These are phyloP conservation scores for Starmerella sirachaensis DNA, from an alignment of 805 yeast species.

Conservation along the genomic window DNA sequence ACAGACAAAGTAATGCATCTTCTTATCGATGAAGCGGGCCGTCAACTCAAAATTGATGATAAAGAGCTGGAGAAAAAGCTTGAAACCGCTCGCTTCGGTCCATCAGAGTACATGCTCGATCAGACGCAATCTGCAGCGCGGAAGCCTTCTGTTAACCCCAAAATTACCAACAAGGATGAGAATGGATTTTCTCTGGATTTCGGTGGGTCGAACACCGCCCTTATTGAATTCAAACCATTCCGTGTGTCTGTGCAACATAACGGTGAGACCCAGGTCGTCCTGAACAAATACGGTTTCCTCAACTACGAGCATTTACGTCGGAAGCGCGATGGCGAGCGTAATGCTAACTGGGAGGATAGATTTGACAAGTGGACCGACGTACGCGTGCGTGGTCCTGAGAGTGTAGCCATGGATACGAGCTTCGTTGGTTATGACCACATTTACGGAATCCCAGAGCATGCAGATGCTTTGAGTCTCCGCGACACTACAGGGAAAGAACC, in stretches of 20 bases:
- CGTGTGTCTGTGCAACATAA: constrained; percentile 38
- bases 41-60: constrained; percentile 21
- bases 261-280: constrained; percentile 37
- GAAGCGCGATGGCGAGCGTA: constrained; percentile 34
- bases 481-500: constrained; percentile 61
- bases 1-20: constrained; percentile 54
- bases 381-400: constrained; percentile 63
- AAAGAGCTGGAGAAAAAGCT: constrained; percentile 3
- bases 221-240: constrained; percentile 39
- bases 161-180: neutral
- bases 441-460: constrained; percentile 96
- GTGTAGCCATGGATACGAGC: constrained; percentile 66
- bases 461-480: constrained; percentile 61
- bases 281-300: constrained; percentile 60
- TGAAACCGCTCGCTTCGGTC: constrained; percentile 18
- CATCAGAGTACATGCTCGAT: constrained; percentile 16
- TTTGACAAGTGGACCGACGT: constrained; percentile 60
- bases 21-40: constrained; percentile 49
- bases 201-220: constrained; percentile 29
- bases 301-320: constrained; percentile 75
- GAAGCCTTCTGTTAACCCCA: constrained; percentile 1
- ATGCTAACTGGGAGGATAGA: constrained; percentile 56
- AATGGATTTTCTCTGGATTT: constrained; percentile 4
- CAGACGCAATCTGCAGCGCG: neutral
- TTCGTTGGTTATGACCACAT: constrained; percentile 51